Evolutionary conservation across 73 alveolate genomes (phyloP), one percentile per base, ranked within the genome.

Genomic region (Paramecium tetraurelia): DNA sequence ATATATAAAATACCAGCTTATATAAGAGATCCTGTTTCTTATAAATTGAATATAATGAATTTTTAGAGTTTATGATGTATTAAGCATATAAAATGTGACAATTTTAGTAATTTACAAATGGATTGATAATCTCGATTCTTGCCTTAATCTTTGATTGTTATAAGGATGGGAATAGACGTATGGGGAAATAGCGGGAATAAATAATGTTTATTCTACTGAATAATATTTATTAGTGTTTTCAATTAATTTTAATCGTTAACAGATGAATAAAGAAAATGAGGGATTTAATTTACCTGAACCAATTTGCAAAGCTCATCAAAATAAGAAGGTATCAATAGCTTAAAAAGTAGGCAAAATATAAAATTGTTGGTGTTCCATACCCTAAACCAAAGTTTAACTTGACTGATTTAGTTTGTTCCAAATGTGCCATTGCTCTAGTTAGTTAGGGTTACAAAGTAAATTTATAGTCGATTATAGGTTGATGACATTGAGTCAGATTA

Each of bases 241-340:
- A 31, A 63, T 63, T 63, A 27, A 72, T 63, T 72, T 72, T 72
- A 72, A 72, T 72, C 86, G 86, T 72, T 72, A 72, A 38, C 33
- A 72, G 46, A 80, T 80, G 90, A 80, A 80, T 80, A 80, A 80
- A 80, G 90, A 80, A 48, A 80, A 80, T 80, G 90, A 80, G 14
- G 76, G 22, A 46, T 80, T 44, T 27, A 80, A 80, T 80, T 35
- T 80, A 31, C 46, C 70, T 80, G 46, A 27, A 72, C 59, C 59
- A 21, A 31, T 31, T 80, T 80, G 90, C 72, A 80, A 48, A 35
- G 90, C 90, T 21, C 90, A 80, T 44, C 57, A 22, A 20, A 41
- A 40, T 48, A 80, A 80, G 44, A 80, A 80, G 46, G 90, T 80
- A 80, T n/a, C 1, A 80, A 16, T 0, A 3, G 20, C 31, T 80